Conservation (phyloP, 2,329 filamentous ascomycete species). For the Trichoderma breve region DNA sequence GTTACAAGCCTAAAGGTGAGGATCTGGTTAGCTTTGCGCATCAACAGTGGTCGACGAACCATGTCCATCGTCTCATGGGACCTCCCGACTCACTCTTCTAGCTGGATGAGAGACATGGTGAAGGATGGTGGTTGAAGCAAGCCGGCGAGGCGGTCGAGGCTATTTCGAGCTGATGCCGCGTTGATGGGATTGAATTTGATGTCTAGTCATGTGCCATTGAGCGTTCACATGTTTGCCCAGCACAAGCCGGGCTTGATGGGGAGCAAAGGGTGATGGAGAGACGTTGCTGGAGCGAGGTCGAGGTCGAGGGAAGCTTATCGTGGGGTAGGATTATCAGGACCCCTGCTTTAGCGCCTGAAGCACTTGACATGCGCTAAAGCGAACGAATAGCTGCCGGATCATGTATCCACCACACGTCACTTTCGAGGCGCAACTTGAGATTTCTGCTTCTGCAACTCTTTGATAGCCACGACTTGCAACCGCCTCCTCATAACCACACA, state of each 20-base stretch:
- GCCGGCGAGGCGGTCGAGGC: neutral
- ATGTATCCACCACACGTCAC: neutral
- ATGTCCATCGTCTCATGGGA: neutral
- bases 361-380: neutral
- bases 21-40: conserved; percentile 23
- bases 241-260: neutral
- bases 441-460: neutral
- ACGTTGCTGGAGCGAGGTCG: neutral
- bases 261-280: neutral
- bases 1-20: conserved; percentile 63
- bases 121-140: conserved; percentile 1
- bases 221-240: conserved; percentile 18
- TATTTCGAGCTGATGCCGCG: neutral
- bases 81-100: conserved; percentile 36
- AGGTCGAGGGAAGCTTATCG: neutral
- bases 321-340: conserved; percentile 15
- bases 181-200: neutral
- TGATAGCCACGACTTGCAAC: neutral
- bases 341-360: neutral
- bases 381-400: neutral
- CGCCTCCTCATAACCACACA: neutral
- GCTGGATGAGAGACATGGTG: conserved; percentile 40
- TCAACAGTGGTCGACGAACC: neutral
- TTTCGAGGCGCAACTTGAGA: neutral
- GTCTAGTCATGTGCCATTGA: conserved; percentile 22